Evolutionary conservation across 106 monocot genomes (phyloP), one percentile per base, ranked within the genome.

Genomic region (Acorus calamus): DNA sequence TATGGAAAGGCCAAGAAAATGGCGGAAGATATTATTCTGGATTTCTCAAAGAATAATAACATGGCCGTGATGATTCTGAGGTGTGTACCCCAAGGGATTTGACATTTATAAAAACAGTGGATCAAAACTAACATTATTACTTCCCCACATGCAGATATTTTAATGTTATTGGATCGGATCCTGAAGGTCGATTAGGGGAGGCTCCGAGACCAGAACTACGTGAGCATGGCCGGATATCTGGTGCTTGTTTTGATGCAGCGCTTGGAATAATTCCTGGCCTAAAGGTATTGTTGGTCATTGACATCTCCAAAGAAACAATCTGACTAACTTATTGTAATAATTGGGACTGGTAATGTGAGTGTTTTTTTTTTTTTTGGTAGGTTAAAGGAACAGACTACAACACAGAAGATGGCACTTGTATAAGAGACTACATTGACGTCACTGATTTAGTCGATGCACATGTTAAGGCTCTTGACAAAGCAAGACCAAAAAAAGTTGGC

Each of bases 171-270:
- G 74, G 74, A 5, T 74, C 74, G 46, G 74, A 74, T 56, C 74
- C 68, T 42, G 74, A 74, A 55, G 67, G 67, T 4, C 41, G 67
- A 9, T 45, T 74, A 60, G 74, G 74, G 44, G 76, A 76, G 64
- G 76, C 76, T 76, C 76, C 76, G 9, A 69, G 76, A 47, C 76
- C 76, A 3, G 76, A 76, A 59, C 69, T 76, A 44, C 76, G 76
- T 8, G 76, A 76, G 69, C 76, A 76, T 46, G 76, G 76, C 14
- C 76, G 76, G 0, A 76, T 76, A n/a, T 76, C 76, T 11, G 76
- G 76, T 64, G 76, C 76, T 14, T 76, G 76, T 56, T 76, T 76
- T 53, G 76, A 76, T 50, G 76, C 76, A 12, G 76, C 76, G 58
- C 47, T 57, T 52, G 69, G 76, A 56, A 59, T 69, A 44, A 76